These are phyloP conservation scores for Sindora glabra DNA, from an alignment of 306 rosid genomes.

Conservation along the genomic window DNA sequence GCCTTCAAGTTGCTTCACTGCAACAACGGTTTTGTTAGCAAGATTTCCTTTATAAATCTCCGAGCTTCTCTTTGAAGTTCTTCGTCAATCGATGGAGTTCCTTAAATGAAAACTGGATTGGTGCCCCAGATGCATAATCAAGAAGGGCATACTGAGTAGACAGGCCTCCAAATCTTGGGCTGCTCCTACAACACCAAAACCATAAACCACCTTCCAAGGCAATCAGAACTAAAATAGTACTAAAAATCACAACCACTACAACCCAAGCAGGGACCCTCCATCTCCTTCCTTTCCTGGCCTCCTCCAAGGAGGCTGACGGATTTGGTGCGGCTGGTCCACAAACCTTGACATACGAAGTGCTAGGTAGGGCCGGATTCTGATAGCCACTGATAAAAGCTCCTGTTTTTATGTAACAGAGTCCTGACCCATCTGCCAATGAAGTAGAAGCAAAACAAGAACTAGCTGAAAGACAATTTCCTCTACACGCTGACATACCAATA, in stretches of 20 bases:
- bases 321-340: background rate
- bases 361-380: background rate
- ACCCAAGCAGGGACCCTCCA: conserved; percentile 26
- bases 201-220: conserved; percentile 36
- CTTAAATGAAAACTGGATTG: conserved; percentile 36
- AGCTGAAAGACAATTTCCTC: conserved; percentile 13
- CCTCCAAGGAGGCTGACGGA: background rate
- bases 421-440: background rate
- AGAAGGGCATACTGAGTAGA: conserved; percentile 41
- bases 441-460: background rate
- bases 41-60: conserved; percentile 69
- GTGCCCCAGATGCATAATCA: conserved; percentile 67
- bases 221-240: conserved; percentile 20
- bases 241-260: conserved; percentile 21
- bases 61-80: conserved; percentile 52
- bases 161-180: conserved; percentile 24
- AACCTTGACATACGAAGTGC: background rate
- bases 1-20: conserved; percentile 84
- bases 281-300: background rate
- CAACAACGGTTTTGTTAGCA: conserved; percentile 54
- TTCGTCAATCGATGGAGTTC: conserved; percentile 42
- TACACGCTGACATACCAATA: conserved; percentile 15
- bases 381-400: background rate
- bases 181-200: conserved; percentile 45
- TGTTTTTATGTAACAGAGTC: background rate